These are phyloP conservation scores for Fusarium pilosicola DNA, from an alignment of 2,329 filamentous ascomycete species.

Conservation along the genomic window DNA sequence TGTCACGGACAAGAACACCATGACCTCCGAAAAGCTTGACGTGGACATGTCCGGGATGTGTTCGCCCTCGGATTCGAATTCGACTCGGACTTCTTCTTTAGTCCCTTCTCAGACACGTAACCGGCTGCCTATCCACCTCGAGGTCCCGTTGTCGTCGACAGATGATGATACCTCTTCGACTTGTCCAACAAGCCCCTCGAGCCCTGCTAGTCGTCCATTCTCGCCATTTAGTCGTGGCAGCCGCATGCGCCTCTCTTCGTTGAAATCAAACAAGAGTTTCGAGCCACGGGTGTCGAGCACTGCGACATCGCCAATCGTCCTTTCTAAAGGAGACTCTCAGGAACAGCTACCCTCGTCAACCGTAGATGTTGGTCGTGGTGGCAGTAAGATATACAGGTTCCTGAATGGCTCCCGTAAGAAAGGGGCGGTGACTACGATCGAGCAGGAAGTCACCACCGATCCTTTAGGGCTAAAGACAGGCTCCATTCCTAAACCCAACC, in stretches of 20 bases:
- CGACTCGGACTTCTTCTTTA: constrained; percentile 33
- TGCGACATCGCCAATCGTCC: constrained; percentile 11
- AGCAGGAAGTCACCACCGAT: constrained; percentile 45
- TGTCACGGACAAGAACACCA: constrained; percentile 34
- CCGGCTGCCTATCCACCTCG: constrained; percentile 31
- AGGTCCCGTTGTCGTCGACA: constrained; percentile 26
- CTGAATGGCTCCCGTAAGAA: constrained; percentile 33
- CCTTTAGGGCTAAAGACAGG: constrained; percentile 24
- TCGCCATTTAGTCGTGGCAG: constrained; percentile 30
- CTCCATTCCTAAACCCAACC: constrained; percentile 49
- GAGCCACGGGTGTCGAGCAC: constrained; percentile 27
- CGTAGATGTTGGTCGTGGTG: background rate
- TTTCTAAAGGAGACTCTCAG: background rate
- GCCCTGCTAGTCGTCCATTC: constrained; percentile 25
- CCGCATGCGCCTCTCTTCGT: constrained; percentile 34
- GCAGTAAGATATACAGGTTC: constrained; percentile 32
- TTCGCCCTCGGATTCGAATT: constrained; percentile 31
- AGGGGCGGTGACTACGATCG: constrained; percentile 6
- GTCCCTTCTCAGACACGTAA: constrained; percentile 29
- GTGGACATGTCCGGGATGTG: constrained; percentile 16
- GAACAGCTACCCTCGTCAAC: background rate
- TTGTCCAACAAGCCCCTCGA: constrained; percentile 31
- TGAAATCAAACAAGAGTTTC: constrained; percentile 29
- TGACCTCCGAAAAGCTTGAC: constrained; percentile 29
- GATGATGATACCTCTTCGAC: constrained; percentile 33